A percentile compares a stretch with the other conserved stretches of the same genome.
Conservation (phyloP, 495 filamentous ascomycete genomes). For the Aspergillus carlsbadensis region DNA sequence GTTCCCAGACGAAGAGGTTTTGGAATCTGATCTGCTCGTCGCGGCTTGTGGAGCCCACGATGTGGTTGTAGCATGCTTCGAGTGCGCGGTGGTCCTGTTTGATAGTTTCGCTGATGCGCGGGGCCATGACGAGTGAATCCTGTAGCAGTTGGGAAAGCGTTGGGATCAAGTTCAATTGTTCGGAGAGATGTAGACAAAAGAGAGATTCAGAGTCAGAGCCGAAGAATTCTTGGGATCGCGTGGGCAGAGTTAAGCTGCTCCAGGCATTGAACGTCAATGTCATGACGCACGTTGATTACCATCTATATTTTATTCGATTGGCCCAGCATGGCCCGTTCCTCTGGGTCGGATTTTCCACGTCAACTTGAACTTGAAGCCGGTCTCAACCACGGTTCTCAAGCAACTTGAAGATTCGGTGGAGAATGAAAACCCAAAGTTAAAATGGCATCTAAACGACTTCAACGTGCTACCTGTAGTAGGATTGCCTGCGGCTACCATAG, state of each 20-base stretch:
- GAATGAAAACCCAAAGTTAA: neutral
- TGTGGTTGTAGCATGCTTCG: slow-evolving; percentile 55
- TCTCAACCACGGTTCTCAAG: neutral
- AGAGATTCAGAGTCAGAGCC: too few species aligned
- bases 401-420: neutral
- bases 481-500: too few species aligned
- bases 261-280: too few species aligned
- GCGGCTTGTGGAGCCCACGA: slow-evolving; percentile 45
- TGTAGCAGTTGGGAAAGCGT: too few species aligned
- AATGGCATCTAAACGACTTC: neutral
- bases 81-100: slow-evolving; percentile 64
- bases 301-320: too few species aligned
- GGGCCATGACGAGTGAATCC: neutral
- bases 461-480: too few species aligned
- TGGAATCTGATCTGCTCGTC: slow-evolving; percentile 54
- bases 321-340: neutral
- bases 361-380: neutral
- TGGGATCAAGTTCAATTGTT: too few species aligned
- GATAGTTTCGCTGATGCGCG: slow-evolving; percentile 48
- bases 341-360: neutral
- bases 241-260: too few species aligned
- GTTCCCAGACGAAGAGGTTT: slow-evolving; percentile 71
- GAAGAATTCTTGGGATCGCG: too few species aligned
- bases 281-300: too few species aligned
- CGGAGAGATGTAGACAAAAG: too few species aligned